Conservation (phyloP, 768 basidiomycete species). For the Suillus weaverae region DNA sequence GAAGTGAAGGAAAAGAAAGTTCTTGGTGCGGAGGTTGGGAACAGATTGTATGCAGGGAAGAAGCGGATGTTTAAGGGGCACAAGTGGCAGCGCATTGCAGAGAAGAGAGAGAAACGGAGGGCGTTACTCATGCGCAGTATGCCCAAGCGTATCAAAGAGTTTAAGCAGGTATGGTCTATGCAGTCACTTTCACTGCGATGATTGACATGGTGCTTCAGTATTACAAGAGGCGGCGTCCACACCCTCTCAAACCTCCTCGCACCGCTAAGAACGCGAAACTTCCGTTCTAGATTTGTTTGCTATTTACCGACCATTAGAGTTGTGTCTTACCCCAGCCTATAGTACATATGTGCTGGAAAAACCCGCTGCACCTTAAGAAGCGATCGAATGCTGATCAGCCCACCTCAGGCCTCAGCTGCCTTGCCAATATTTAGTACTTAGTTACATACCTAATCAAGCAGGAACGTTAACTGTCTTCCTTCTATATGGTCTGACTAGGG, state of each 20-base stretch:
- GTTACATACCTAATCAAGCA: too few relatives aligned
- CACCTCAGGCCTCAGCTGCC: too few relatives aligned
- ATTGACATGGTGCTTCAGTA: conserved; percentile 17
- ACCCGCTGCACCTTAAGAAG: background rate
- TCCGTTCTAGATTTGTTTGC: conserved; percentile 47
- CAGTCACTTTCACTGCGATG: conserved; percentile 1
- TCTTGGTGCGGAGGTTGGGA: conserved; percentile 55
- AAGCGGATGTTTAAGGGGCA: conserved; percentile 94
- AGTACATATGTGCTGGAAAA: background rate
- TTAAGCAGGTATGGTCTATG: conserved; percentile 55
- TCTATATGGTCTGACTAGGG: too few relatives aligned
- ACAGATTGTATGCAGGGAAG: conserved; percentile 70
- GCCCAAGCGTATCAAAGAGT: conserved; percentile 61
- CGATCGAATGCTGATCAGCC: background rate
- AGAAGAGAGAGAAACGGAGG: conserved; percentile 46
- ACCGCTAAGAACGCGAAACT: conserved; percentile 51
- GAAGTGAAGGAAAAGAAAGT: conserved; percentile 39
- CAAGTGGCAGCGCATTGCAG: conserved; percentile 70
- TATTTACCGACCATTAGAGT: background rate
- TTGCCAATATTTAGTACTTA: too few relatives aligned
- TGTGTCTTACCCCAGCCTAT: background rate
- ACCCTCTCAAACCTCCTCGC: conserved; percentile 57
- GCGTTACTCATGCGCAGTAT: conserved; percentile 67
- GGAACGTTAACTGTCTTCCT: too few relatives aligned
- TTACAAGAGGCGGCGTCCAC: conserved; percentile 44